Evolutionary conservation across 2,329 filamentous ascomycete genomes (phyloP).

Genomic region (Colletotrichum karsti): DNA sequence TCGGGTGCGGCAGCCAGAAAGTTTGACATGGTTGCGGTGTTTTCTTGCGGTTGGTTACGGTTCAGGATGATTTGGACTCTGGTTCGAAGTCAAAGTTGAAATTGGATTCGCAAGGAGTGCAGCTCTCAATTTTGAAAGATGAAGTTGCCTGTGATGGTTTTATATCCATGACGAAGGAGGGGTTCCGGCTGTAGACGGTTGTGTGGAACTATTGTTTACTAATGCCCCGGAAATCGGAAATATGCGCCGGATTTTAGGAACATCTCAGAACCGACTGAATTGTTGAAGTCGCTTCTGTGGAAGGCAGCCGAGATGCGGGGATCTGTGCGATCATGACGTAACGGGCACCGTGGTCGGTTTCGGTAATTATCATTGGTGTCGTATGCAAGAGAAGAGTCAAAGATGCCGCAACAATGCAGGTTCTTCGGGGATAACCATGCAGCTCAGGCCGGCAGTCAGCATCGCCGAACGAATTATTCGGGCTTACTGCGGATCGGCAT

Average conservation of each 20-base stretch:
- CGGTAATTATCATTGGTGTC: too few relatives aligned
- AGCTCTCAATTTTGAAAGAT: too few relatives aligned
- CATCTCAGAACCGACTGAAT: neutral
- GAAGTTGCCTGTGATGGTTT: too few relatives aligned
- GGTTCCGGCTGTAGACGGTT: neutral
- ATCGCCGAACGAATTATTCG: neutral
- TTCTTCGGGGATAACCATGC: neutral
- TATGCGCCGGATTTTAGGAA: constrained; percentile 11
- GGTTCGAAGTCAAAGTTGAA: too few relatives aligned
- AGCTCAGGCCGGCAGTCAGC: neutral
- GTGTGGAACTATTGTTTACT: neutral
- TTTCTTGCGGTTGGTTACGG: neutral
- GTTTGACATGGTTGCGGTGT: constrained; percentile 5
- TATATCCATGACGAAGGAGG: too few relatives aligned
- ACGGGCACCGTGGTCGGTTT: neutral
- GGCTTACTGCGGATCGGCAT: neutral
- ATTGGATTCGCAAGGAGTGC: too few relatives aligned
- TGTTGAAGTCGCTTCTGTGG: too few relatives aligned
- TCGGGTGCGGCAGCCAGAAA: constrained; percentile 35
- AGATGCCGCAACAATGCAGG: too few relatives aligned
- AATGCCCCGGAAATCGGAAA: constrained; percentile 8
- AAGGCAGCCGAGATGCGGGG: neutral
- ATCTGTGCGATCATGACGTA: neutral
- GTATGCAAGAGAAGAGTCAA: too few relatives aligned
- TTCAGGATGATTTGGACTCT: too few relatives aligned